Evolutionary conservation across 2,329 filamentous ascomycete species (phyloP), one percentile per base, ranked within the genome.

Genomic region (Neonectria coccinea): DNA sequence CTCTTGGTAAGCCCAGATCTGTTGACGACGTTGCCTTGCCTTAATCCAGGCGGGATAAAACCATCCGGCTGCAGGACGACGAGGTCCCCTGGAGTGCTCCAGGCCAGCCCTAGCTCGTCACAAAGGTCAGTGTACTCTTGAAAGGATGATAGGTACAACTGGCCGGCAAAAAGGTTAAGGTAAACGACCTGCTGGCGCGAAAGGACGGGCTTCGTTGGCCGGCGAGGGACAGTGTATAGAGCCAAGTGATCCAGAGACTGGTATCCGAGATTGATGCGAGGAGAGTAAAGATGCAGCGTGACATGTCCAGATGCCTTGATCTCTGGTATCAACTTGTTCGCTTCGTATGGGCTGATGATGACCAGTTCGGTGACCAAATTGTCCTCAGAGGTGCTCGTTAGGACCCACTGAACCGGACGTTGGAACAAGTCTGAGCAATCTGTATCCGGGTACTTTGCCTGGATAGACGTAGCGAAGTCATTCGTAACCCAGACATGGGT

Each of bases 151-250:
- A 92, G 79, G 68, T 92, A 93, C 0, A 92, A 80, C 59, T 91
- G 88, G 0, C 91, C 91, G 0, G 91, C 81, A 59, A 93, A 92
- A 0, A 93, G 76, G 47, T 91, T 90, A 0, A 93, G 80, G 60
- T 87, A 80, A 0, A 80, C 76, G 0, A 78, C 74, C 0, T 86
- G 78, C 73, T 42, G 59, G 65, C 53, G 14, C 0, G 10, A 14
- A 2, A 58, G 36, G 0, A 9, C 3, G 2, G 4, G 3, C 3
- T 31, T 31, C 0, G 1, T 8, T 2, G 22, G 2, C 2, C 41
- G 44, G 11, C 47, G 29, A 1, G 72, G 67, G 0, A 75, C n/a
- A 0, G 48, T 56, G 55, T 72, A 75, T 0, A 76, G 61, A 0
- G 58, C 42, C 5, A 76, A 8, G 3, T 59, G 27, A 8, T 75